phyloP scores from a whole-genome alignment of 768 basidiomycete species.

The Podaxis carcinomalis region DNA sequence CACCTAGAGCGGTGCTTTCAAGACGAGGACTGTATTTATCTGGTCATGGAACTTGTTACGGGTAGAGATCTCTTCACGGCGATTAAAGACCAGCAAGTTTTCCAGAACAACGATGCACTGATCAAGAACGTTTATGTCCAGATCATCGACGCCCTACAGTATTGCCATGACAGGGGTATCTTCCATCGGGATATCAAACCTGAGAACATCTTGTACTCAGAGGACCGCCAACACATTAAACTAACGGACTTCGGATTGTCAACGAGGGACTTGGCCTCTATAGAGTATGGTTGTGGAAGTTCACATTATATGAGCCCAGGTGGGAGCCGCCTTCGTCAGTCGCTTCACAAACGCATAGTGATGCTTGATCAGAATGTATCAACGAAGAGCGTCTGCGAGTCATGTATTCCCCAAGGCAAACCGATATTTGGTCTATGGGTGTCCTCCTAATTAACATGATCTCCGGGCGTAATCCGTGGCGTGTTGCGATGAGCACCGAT shows the following conservation, averaged over 20 bases:
- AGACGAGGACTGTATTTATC: conserved; percentile 59
- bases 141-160: conserved; percentile 72
- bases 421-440: conserved; percentile 73
- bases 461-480: conserved; percentile 76
- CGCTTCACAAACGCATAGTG: conserved; percentile 5
- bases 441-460: conserved; percentile 84
- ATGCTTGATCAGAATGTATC: conserved; percentile 45
- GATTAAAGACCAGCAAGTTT: conserved; percentile 54
- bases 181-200: conserved; percentile 89
- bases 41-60: conserved; percentile 54
- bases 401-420: conserved; percentile 54
- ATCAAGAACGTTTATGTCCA: conserved; percentile 72
- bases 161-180: conserved; percentile 67
- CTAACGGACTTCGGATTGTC: conserved; percentile 81
- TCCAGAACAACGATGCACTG: conserved; percentile 52
- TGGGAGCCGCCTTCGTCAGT: conserved; percentile 19
- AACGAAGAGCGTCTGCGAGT: conserved; percentile 32
- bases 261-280: conserved; percentile 39
- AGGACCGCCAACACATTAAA: conserved; percentile 47
- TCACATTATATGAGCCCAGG: conserved; percentile 70
- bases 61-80: conserved; percentile 70
- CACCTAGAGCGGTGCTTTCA: conserved; percentile 61
- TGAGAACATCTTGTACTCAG: conserved; percentile 67
- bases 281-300: conserved; percentile 56
- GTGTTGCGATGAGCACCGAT: conserved; percentile 61